Conservation (phyloP, 2,329 filamentous ascomycete genomes). For the Aspergillus udagawae region DNA sequence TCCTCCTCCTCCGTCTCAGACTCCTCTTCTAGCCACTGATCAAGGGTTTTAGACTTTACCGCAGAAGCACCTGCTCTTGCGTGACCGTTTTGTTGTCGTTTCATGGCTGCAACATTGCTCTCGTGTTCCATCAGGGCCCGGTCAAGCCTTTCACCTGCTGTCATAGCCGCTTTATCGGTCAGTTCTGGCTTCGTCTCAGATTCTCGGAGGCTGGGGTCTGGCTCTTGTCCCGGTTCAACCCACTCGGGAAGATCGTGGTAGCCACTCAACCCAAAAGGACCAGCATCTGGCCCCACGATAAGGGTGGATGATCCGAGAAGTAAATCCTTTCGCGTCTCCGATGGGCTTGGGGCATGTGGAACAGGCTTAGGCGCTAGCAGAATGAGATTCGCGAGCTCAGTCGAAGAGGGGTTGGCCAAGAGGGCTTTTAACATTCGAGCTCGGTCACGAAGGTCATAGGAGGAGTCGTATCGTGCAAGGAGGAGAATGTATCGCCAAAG, state of each 20-base stretch:
- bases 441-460: slow-evolving; percentile 90
- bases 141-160: slow-evolving; percentile 43
- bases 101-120: slow-evolving; percentile 19
- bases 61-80: slow-evolving; percentile 17
- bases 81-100: slow-evolving; percentile 14
- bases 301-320: slow-evolving; percentile 80
- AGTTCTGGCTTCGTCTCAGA: slow-evolving; percentile 43
- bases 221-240: slow-evolving; percentile 77
- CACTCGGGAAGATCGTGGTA: slow-evolving; percentile 79
- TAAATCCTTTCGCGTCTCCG: slow-evolving; percentile 73
- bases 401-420: slow-evolving; percentile 67
- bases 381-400: slow-evolving; percentile 83
- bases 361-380: slow-evolving; percentile 92
- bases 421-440: slow-evolving; percentile 83
- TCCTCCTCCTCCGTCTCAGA: slow-evolving; percentile 52
- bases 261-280: slow-evolving; percentile 68
- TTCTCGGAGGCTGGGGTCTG: slow-evolving; percentile 69
- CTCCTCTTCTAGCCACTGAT: slow-evolving; percentile 76
- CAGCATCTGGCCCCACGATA: slow-evolving; percentile 72
- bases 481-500: slow-evolving; percentile 83
- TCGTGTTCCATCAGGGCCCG: slow-evolving; percentile 42
- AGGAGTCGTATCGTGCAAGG: slow-evolving; percentile 86
- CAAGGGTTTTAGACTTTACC: slow-evolving; percentile 70
- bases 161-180: slow-evolving; percentile 27
- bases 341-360: slow-evolving; percentile 84